Evolutionary conservation across 306 rosid genomes (phyloP).

Genomic region (Lathyrus aphaca): DNA sequence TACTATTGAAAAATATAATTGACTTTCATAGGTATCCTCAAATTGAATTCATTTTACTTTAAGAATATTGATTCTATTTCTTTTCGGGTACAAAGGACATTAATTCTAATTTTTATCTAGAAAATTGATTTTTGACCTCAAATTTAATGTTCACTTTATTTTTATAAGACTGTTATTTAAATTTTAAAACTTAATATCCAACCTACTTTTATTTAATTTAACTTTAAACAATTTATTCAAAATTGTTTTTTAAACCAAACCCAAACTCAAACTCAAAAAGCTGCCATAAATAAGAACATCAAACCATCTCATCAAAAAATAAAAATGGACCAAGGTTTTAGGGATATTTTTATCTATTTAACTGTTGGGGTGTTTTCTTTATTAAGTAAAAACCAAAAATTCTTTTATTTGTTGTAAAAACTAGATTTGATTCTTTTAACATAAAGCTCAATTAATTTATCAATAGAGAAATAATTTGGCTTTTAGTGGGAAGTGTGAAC

Average conservation of each 20-base stretch:
- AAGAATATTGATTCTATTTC: too few relatives aligned
- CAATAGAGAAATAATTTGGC: neutral
- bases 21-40: too few relatives aligned
- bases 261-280: neutral
- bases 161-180: too few relatives aligned
- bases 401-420: neutral
- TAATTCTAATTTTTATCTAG: too few relatives aligned
- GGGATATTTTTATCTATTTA: neutral
- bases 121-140: too few relatives aligned
- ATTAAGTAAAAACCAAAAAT: neutral
- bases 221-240: neutral
- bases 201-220: neutral
- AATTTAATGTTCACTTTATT: too few relatives aligned
- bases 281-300: neutral
- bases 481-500: conserved; percentile 8
- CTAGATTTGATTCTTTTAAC: conserved; percentile 1
- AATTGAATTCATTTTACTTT: too few relatives aligned
- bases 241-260: neutral
- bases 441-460: neutral
- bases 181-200: neutral
- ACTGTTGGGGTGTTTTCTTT: neutral
- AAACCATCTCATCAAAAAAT: neutral
- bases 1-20: too few relatives aligned
- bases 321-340: neutral
- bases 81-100: too few relatives aligned